Conservation (phyloP, 176 grass and related monocot genomes). For the Juncus inflexus region DNA sequence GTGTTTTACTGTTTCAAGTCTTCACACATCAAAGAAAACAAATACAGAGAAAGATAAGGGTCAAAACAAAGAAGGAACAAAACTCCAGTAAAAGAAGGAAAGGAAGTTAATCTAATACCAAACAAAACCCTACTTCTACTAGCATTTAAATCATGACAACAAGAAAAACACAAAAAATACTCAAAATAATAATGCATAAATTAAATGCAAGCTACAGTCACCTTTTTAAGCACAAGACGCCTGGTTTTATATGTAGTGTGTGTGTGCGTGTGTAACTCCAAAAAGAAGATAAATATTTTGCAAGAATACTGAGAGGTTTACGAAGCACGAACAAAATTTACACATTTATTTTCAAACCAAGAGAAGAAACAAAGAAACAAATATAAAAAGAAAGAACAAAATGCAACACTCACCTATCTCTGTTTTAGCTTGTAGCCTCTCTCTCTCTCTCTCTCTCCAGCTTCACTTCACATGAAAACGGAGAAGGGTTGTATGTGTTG, state of each 20-base stretch:
- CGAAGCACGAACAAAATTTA: background rate
- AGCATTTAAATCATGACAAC: too few species aligned
- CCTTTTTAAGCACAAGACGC: too few species aligned
- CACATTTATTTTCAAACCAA: conserved; percentile 12
- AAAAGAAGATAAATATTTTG: background rate
- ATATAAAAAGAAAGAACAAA: conserved; percentile 5
- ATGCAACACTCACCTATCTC: conserved; percentile 1
- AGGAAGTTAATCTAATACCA: too few species aligned
- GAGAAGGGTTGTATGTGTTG: background rate
- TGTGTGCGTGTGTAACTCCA: background rate
- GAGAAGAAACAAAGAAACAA: background rate
- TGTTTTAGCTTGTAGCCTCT: conserved; percentile 10
- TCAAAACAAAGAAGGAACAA: too few species aligned
- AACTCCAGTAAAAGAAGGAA: too few species aligned
- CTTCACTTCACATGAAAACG: background rate
- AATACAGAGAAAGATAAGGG: too few species aligned
- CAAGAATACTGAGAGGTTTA: background rate
- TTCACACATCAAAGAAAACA: too few species aligned
- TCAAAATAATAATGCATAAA: too few species aligned
- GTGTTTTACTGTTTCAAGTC: too few species aligned
- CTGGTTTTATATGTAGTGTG: background rate
- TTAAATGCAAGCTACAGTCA: too few species aligned
- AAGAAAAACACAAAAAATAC: too few species aligned
- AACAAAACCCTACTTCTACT: too few species aligned
- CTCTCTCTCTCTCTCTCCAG: conserved; percentile 18